Base-by-base conservation (phyloP, 306 rosid species). In the Phaseolus lunatus region DNA sequence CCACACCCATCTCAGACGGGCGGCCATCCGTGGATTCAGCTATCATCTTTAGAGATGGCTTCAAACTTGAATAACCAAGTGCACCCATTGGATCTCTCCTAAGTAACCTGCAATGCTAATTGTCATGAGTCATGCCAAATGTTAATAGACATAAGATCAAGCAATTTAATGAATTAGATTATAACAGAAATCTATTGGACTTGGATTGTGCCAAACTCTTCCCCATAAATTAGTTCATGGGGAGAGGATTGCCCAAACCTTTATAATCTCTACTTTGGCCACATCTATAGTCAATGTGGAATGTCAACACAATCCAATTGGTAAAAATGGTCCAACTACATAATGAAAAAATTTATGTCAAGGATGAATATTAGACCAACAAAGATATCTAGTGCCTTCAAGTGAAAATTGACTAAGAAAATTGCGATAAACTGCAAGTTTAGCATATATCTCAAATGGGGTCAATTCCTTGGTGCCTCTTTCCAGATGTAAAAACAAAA, bases 11-110 rank as follows among this genome's bases (percentile, higher is more conserved):
- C 76, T 92, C 97, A 77, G 54, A 80, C 76, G 97, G 97, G 54
- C 89, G 92, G 39, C 87, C 88, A 84, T 85, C 94, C 71, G 88
- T 71, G 45, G 91, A 91, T 84, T 89, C 94, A 39, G 86, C 86
- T 58, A 86, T 85, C 85, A 89, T 91, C 88, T 70, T 85, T 49
- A 86, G 84, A 77, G 93, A 81, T 81, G 90, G 90, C 76, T 86
- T 79, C 73, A 67, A 76, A 82, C 87, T 80, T 64, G 92, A 87
- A 89, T 86, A 88, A 79, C 93, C 97, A 82, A 92, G 94, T 29
- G 97, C 97, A 81, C 97, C 94, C 97, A 89, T 92, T 67, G 94
- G 94, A 85, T 92, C 84, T 87, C 97, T 89, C 86, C 97, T 86
- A 24, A 92, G 91, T 75, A 89, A 80, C 86, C 97, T 92, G 77